A percentile compares a stretch with the other conserved stretches of the same genome.
Conservation (phyloP, 2,329 filamentous ascomycete genomes). For the Pezicula rhizophila region DNA sequence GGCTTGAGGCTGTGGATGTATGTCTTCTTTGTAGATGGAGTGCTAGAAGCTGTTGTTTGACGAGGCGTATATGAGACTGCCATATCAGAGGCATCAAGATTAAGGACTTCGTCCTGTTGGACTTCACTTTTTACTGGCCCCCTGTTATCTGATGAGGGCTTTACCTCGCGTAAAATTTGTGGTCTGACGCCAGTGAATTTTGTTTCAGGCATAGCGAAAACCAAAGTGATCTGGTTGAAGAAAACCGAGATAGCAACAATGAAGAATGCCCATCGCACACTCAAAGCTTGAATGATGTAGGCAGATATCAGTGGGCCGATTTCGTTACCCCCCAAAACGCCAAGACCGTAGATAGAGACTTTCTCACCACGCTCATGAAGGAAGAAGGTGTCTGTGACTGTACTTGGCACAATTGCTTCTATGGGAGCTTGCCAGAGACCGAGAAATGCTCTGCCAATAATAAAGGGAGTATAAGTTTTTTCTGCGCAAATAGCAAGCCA, state of each 20-base stretch:
- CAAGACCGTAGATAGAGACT: constrained; percentile 15
- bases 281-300: constrained; percentile 16
- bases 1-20: constrained; percentile 8
- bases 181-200: constrained; percentile 18
- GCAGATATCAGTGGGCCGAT: constrained; percentile 22
- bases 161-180: constrained; percentile 4
- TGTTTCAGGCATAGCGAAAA: constrained; percentile 24
- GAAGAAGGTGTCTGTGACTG: constrained; percentile 24
- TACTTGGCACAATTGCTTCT: constrained; percentile 49
- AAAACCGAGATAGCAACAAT: constrained; percentile 17
- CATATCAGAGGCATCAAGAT: neutral
- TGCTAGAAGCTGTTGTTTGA: neutral
- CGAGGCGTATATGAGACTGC: neutral
- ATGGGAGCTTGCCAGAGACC: constrained; percentile 31
- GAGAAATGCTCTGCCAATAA: constrained; percentile 10
- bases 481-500: constrained; percentile 12
- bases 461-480: constrained; percentile 9
- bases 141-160: neutral
- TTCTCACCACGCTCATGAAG: constrained; percentile 15
- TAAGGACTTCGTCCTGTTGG: neutral
- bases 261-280: constrained; percentile 11
- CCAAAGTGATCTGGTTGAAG: constrained; percentile 14
- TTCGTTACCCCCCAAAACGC: constrained; percentile 22
- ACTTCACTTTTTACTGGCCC: neutral
- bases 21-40: constrained; percentile 5